Percentiles rank a stretch among this genome's conserved stretches.
Evolutionary conservation across 768 basidiomycete species (phyloP).

Genomic region (Xerocomellus intermedius): DNA sequence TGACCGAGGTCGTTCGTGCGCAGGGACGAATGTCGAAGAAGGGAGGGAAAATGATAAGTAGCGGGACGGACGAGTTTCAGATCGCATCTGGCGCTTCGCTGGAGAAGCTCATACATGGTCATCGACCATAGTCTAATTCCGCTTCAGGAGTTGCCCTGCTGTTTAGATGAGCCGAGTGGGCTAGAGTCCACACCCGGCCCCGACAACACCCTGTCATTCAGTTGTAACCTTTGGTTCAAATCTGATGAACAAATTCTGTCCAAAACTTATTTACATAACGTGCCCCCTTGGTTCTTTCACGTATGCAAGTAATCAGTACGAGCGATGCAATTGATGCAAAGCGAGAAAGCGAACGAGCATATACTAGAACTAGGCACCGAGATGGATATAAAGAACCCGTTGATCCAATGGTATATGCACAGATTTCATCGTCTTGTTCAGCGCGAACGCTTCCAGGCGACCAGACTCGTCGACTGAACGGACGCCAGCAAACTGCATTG

Average conservation of each 20-base stretch:
- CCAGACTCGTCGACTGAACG: too few relatives aligned
- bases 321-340: too few relatives aligned
- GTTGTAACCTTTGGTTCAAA: not conserved
- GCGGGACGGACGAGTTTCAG: slow-evolving; percentile 75
- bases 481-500: too few relatives aligned
- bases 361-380: too few relatives aligned
- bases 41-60: slow-evolving; percentile 70
- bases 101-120: slow-evolving; percentile 51
- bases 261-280: too few relatives aligned
- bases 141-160: not conserved
- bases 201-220: not conserved
- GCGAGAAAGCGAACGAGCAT: too few relatives aligned
- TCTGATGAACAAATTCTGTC: not conserved
- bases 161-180: not conserved
- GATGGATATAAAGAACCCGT: too few relatives aligned
- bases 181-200: not conserved
- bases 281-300: too few relatives aligned
- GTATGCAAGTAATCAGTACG: too few relatives aligned
- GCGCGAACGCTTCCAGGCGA: too few relatives aligned
- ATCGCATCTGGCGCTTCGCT: slow-evolving; percentile 62
- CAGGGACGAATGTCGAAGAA: slow-evolving; percentile 82
- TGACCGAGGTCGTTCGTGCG: slow-evolving; percentile 80
- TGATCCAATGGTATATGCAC: too few relatives aligned
- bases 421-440: too few relatives aligned
- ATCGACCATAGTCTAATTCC: slow-evolving; percentile 7